A percentile compares a stretch with the other conserved stretches of the same genome.
These are phyloP conservation scores for Myxozyma monticola DNA, from an alignment of 805 yeast genomes.

Conservation along the genomic window DNA sequence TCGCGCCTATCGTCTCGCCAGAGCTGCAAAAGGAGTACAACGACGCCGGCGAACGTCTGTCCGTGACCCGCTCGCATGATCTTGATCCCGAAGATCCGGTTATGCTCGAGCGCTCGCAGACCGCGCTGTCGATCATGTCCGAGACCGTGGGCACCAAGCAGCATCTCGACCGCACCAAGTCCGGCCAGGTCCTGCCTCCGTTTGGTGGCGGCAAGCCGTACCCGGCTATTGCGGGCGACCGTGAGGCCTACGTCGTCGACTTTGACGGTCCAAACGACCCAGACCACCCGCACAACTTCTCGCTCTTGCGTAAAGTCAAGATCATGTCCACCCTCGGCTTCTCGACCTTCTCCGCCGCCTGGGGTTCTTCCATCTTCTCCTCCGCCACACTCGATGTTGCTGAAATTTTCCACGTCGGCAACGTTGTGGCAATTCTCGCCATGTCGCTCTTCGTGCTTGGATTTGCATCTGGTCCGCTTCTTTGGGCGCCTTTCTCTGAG, in stretches of 20 bases:
- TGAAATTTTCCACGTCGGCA: constrained; percentile 57
- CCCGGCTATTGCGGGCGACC: constrained; percentile 62
- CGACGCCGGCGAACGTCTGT: constrained; percentile 18
- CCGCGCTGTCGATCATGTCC: constrained; percentile 20
- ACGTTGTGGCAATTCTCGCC: constrained; percentile 70
- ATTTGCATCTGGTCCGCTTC: constrained; percentile 86
- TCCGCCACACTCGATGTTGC: constrained; percentile 51
- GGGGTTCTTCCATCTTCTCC: constrained; percentile 85
- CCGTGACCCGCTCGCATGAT: constrained; percentile 8
- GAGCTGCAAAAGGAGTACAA: constrained; percentile 13
- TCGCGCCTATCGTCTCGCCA: constrained; percentile 17
- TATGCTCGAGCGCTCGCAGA: constrained; percentile 15
- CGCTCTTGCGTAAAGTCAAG: constrained; percentile 47
- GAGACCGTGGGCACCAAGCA: constrained; percentile 20
- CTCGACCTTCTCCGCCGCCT: constrained; percentile 55
- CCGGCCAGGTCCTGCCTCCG: constrained; percentile 39
- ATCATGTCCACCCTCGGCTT: constrained; percentile 51
- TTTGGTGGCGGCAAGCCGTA: constrained; percentile 70
- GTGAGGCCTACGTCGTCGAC: constrained; percentile 60
- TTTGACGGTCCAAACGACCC: constrained; percentile 83
- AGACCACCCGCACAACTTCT: constrained; percentile 77
- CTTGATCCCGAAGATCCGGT: constrained; percentile 10
- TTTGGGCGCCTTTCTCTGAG: constrained; percentile 90
- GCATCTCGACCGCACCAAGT: constrained; percentile 6
- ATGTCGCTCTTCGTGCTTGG: constrained; percentile 86